These are phyloP conservation scores for Perilla frutescens DNA, from an alignment of 257 asterid genomes.

Conservation along the genomic window DNA sequence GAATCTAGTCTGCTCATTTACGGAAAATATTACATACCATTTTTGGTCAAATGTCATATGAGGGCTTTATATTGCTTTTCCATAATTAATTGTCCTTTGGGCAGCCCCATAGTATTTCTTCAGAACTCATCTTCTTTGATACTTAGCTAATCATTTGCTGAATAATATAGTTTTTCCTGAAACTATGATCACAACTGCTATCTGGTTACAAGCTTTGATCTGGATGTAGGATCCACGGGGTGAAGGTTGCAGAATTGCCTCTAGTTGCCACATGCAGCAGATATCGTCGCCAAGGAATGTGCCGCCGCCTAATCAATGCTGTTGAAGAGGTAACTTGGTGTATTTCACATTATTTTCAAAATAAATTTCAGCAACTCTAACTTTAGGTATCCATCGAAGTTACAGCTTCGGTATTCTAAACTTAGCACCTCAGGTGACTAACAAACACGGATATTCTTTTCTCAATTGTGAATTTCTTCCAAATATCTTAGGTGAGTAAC, in stretches of 20 bases:
- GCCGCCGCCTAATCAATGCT: conserved; percentile 78
- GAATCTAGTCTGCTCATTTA: background rate
- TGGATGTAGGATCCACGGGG: conserved; percentile 85
- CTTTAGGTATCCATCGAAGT: background rate
- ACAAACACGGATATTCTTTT: conserved; percentile 4
- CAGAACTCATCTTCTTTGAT: background rate
- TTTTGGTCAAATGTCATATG: background rate
- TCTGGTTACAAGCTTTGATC: conserved; percentile 34
- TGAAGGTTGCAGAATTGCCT: conserved; percentile 93
- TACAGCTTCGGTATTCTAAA: background rate
- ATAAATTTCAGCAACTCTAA: background rate
- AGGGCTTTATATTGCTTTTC: background rate
- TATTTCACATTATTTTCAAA: conserved; percentile 16
- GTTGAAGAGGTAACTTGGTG: conserved; percentile 69
- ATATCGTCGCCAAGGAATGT: conserved; percentile 95
- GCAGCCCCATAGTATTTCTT: conserved; percentile 14
- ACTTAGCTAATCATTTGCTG: background rate
- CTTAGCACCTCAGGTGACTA: background rate
- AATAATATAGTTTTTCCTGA: background rate
- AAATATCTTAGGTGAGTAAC: background rate
- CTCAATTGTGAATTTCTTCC: background rate
- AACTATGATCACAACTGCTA: conserved; percentile 14
- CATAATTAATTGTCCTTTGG: background rate
- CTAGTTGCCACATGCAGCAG: conserved; percentile 93
- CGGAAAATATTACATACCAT: conserved; percentile 5